These are phyloP conservation scores for Ilex asprella DNA, from an alignment of 257 asterid species.

Conservation along the genomic window DNA sequence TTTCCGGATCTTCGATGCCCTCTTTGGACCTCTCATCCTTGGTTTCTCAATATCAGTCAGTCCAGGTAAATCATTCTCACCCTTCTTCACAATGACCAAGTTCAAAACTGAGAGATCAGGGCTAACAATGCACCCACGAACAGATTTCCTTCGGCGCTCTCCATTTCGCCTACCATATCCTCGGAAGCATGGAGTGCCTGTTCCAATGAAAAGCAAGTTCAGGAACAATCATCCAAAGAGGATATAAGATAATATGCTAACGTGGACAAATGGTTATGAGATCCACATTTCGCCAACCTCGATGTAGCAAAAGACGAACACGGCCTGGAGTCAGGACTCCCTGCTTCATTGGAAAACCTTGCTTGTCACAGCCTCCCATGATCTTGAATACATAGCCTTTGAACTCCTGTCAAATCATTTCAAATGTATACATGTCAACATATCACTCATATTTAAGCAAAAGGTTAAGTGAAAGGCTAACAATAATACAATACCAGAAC, in stretches of 20 bases:
- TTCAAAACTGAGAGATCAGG: constrained; percentile 17
- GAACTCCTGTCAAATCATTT: constrained; percentile 10
- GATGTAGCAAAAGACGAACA: constrained; percentile 9
- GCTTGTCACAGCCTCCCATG: constrained; percentile 19
- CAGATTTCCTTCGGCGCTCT: constrained; percentile 20
- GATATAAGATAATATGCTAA: not conserved
- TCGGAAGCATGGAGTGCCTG: constrained; percentile 21
- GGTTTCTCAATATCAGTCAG: constrained; percentile 17
- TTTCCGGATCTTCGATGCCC: constrained; percentile 19
- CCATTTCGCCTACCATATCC: constrained; percentile 21
- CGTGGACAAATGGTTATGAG: not conserved
- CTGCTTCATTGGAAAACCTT: constrained; percentile 20
- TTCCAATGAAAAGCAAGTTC: not conserved
- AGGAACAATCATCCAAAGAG: not conserved
- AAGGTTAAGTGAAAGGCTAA: not conserved
- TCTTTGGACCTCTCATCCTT: constrained; percentile 22
- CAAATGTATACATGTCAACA: too few relatives aligned
- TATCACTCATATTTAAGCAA: not conserved
- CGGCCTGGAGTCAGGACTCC: constrained; percentile 18
- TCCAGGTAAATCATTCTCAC: constrained; percentile 15
- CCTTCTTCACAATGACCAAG: constrained; percentile 17
- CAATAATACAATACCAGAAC: not conserved
- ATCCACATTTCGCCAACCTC: constrained; percentile 2
- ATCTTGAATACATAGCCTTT: constrained; percentile 19
- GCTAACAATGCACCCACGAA: constrained; percentile 21